Conservation (phyloP, 768 basidiomycete genomes). For the Pulveroboletus ravenelii region DNA sequence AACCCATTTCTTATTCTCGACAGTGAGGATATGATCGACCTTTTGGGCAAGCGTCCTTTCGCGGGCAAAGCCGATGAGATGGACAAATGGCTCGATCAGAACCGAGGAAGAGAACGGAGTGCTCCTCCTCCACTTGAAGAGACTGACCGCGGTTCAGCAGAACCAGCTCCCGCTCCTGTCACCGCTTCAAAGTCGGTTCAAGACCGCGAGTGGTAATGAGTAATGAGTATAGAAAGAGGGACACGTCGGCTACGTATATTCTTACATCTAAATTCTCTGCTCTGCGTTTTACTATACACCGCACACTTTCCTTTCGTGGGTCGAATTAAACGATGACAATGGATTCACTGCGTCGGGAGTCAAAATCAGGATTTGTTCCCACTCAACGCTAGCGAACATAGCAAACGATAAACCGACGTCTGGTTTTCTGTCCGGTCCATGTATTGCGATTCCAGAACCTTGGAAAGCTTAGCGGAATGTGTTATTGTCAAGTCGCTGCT, state of each 20-base stretch:
- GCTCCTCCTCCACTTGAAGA: slow-evolving; percentile 64
- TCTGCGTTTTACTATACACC: slow-evolving; percentile 43
- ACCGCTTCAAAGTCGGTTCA: slow-evolving; percentile 40
- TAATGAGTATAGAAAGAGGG: slow-evolving; percentile 4
- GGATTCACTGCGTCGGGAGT: not conserved
- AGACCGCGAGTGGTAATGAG: slow-evolving; percentile 20
- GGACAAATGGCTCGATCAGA: slow-evolving; percentile 95
- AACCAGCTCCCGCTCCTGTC: slow-evolving; percentile 46
- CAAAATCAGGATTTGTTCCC: not conserved
- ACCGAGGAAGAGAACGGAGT: slow-evolving; percentile 53
- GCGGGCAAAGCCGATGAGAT: slow-evolving; percentile 79
- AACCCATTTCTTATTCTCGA: slow-evolving; percentile 1
- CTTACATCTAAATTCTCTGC: slow-evolving; percentile 31
- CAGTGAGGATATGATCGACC: slow-evolving; percentile 83
- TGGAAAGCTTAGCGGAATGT: slow-evolving; percentile 31
- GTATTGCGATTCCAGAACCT: not conserved
- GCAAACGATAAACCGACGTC: not conserved
- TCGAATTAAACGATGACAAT: not conserved
- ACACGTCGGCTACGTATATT: slow-evolving; percentile 4
- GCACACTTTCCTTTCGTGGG: slow-evolving; percentile 36
- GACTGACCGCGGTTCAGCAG: slow-evolving; percentile 33
- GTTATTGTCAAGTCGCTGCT: not conserved
- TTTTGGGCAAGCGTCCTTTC: slow-evolving; percentile 82
- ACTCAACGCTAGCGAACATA: not conserved
- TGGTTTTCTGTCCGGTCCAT: not conserved